Conservation (phyloP, 179 eudicot species). For the Carnegiea gigantea region DNA sequence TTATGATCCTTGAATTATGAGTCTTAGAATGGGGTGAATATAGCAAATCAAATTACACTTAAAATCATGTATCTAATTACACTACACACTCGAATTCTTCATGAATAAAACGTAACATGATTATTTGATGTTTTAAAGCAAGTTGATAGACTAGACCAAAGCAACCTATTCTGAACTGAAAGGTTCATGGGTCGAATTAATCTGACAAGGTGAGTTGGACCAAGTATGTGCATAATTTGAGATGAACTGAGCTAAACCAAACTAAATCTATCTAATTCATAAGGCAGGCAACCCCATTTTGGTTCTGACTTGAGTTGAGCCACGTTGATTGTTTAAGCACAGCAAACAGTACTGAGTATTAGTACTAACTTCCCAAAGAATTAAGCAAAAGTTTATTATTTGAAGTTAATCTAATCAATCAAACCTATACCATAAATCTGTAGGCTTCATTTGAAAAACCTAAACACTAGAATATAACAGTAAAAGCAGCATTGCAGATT, state of each 20-base stretch:
- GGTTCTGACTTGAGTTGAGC: neutral
- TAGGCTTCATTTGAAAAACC: neutral
- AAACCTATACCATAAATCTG: neutral
- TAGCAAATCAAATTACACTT: neutral
- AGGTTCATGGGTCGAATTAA: neutral
- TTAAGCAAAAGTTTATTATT: neutral
- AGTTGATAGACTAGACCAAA: neutral
- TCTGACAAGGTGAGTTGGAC: neutral
- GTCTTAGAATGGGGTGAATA: neutral
- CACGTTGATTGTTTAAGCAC: neutral
- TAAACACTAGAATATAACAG: conserved; percentile 6
- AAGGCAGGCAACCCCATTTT: too few species aligned
- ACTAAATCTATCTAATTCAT: too few species aligned
- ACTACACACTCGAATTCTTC: neutral
- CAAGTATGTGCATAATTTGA: neutral
- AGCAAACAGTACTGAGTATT: neutral
- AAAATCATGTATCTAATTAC: neutral
- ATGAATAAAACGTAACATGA: too few species aligned
- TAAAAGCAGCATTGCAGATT: conserved; percentile 28
- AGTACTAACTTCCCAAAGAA: neutral
- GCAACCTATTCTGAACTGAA: neutral
- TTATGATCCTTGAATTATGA: neutral
- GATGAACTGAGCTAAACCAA: neutral
- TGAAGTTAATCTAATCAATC: neutral
- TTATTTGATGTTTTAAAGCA: neutral